Conservation (phyloP, 306 rosid species). For the Vigna reflexopilosa region DNA sequence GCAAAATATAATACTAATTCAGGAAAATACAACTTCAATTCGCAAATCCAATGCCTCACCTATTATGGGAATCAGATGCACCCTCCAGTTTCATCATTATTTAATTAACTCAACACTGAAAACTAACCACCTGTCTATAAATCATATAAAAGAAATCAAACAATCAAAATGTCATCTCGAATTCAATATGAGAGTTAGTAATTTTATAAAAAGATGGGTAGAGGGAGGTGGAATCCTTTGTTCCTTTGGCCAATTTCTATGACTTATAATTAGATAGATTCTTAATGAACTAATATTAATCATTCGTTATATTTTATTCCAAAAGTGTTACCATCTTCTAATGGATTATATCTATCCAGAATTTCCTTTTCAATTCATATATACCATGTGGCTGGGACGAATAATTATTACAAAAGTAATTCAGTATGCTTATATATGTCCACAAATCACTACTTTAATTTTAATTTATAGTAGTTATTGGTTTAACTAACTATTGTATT, state of each 20-base stretch:
- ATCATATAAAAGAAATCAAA: neutral
- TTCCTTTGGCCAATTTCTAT: conserved; percentile 30
- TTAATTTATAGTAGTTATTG: neutral
- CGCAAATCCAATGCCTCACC: too few species aligned
- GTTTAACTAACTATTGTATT: neutral
- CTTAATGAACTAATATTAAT: conserved; percentile 34
- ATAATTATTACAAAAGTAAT: neutral
- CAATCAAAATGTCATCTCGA: neutral
- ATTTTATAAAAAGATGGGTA: neutral
- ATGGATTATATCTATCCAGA: neutral
- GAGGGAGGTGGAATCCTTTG: neutral
- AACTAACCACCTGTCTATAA: neutral
- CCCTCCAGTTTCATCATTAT: neutral
- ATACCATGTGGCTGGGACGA: neutral
- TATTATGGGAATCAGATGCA: conserved; percentile 18
- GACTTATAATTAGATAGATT: conserved; percentile 28
- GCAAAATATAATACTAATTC: too few species aligned
- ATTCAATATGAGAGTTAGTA: neutral
- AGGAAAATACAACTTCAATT: too few species aligned
- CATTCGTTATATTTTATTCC: conserved; percentile 27
- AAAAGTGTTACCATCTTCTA: neutral
- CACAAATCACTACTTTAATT: neutral
- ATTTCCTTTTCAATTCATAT: conserved; percentile 4
- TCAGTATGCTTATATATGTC: neutral
- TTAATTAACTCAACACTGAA: neutral